phyloP scores from a whole-genome alignment of 2,329 filamentous ascomycete genomes.

The Cytospora schulzeri region DNA sequence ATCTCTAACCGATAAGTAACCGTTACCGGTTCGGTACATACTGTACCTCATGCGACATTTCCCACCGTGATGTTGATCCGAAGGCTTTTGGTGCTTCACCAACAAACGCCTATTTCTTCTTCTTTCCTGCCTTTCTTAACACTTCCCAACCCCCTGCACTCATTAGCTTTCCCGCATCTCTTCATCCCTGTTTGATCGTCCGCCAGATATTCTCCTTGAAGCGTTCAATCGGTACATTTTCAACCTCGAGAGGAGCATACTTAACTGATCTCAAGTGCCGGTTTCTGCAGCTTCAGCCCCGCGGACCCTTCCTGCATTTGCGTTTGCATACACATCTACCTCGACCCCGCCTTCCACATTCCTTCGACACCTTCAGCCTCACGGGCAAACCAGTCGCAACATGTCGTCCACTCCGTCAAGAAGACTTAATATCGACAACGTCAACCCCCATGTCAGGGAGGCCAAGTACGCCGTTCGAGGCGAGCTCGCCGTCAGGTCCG shows the following conservation, averaged over 20 bases:
- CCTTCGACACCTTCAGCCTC: constrained; percentile 27
- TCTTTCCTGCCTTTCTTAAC: background rate
- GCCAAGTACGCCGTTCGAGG: constrained; percentile 97
- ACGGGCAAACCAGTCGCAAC: constrained; percentile 31
- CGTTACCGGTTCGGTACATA: background rate
- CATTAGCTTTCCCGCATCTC: background rate
- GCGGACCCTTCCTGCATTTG: constrained; percentile 13
- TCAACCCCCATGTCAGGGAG: constrained; percentile 84
- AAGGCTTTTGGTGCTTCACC: background rate
- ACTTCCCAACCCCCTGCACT: no score
- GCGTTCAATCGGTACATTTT: background rate
- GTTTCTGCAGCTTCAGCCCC: constrained; percentile 24
- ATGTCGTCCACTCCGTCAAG: constrained; percentile 43
- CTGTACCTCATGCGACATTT: background rate
- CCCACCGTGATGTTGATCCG: no score
- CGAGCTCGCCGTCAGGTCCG: constrained; percentile 90
- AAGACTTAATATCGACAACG: constrained; percentile 76
- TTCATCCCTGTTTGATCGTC: background rate
- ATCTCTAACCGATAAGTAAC: background rate
- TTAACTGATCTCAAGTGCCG: background rate
- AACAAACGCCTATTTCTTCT: background rate
- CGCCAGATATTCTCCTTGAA: no score
- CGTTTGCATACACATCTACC: background rate
- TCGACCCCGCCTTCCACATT: constrained; percentile 26
- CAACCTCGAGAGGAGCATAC: background rate